These are phyloP conservation scores for Alnus glutinosa DNA, from an alignment of 306 rosid species.

Conservation along the genomic window DNA sequence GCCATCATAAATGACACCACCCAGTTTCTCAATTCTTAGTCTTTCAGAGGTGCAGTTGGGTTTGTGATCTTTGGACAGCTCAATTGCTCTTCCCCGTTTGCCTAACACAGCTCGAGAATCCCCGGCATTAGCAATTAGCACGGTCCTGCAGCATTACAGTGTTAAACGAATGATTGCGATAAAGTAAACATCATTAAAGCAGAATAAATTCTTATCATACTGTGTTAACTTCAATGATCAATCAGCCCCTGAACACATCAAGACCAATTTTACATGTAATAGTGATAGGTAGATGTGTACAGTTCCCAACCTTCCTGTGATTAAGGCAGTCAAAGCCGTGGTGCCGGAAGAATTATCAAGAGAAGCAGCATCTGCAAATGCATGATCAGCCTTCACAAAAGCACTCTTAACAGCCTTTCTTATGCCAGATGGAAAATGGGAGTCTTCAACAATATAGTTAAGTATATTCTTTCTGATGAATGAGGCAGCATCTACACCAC, in stretches of 20 bases:
- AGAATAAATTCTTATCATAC: neutral
- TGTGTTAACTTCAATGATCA: neutral
- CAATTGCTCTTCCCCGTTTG: slow-evolving; percentile 62
- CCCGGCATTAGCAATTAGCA: slow-evolving; percentile 64
- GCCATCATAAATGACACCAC: slow-evolving; percentile 70
- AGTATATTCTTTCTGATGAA: slow-evolving; percentile 52
- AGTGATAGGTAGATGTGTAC: neutral
- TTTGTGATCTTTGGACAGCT: slow-evolving; percentile 72
- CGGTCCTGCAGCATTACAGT: slow-evolving; percentile 37
- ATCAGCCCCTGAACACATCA: neutral
- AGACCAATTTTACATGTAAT: neutral
- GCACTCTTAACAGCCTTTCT: slow-evolving; percentile 52
- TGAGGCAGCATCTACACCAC: slow-evolving; percentile 64
- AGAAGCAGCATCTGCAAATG: slow-evolving; percentile 52
- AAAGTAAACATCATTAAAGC: neutral
- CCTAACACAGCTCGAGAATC: slow-evolving; percentile 75
- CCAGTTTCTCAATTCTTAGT: slow-evolving; percentile 70
- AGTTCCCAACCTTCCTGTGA: slow-evolving; percentile 50
- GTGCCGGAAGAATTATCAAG: slow-evolving; percentile 68
- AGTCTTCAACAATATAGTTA: slow-evolving; percentile 48
- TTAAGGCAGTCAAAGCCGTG: slow-evolving; percentile 47
- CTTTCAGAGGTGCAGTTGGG: slow-evolving; percentile 70
- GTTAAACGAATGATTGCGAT: neutral
- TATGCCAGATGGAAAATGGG: slow-evolving; percentile 41
- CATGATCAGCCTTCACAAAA: slow-evolving; percentile 59